Evolutionary conservation across 257 asterid species (phyloP).

Genomic region (Rauvolfia tetraphylla): DNA sequence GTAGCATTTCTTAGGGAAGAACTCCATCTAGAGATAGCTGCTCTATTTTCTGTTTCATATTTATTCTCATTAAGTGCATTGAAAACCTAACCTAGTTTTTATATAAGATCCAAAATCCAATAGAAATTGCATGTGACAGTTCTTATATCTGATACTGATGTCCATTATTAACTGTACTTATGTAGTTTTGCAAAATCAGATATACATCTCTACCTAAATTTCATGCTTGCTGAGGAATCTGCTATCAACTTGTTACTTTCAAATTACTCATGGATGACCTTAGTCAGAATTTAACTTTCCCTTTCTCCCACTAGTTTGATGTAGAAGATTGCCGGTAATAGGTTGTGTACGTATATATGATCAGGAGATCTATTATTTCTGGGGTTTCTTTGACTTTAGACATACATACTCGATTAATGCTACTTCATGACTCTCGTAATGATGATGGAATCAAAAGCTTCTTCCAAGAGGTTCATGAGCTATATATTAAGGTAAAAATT

Average conservation of each 20-base stretch:
- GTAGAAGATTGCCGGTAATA: not conserved
- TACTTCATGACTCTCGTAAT: conserved; percentile 96
- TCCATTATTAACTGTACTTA: not conserved
- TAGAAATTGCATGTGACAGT: not conserved
- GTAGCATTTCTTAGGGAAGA: not conserved
- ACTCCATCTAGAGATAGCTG: not conserved
- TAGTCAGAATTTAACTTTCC: not conserved
- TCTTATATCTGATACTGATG: not conserved
- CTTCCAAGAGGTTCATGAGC: conserved; percentile 96
- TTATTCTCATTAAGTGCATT: not conserved
- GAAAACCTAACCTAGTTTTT: not conserved
- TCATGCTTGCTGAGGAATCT: not conserved
- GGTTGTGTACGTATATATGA: not conserved
- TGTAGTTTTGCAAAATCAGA: not conserved
- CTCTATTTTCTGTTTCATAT: not conserved
- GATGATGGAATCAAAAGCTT: conserved; percentile 98
- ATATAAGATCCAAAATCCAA: not conserved
- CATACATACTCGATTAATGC: conserved; percentile 90
- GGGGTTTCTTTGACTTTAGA: conserved; percentile 45
- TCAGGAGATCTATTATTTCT: conserved; percentile 6
- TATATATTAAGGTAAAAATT: conserved; percentile 65
- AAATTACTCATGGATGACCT: not conserved
- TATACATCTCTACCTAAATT: not conserved
- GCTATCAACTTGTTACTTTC: not conserved
- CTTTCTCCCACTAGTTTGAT: not conserved